phyloP scores from a whole-genome alignment of 108 stramenopile species.

The Cyclotella baltica region DNA sequence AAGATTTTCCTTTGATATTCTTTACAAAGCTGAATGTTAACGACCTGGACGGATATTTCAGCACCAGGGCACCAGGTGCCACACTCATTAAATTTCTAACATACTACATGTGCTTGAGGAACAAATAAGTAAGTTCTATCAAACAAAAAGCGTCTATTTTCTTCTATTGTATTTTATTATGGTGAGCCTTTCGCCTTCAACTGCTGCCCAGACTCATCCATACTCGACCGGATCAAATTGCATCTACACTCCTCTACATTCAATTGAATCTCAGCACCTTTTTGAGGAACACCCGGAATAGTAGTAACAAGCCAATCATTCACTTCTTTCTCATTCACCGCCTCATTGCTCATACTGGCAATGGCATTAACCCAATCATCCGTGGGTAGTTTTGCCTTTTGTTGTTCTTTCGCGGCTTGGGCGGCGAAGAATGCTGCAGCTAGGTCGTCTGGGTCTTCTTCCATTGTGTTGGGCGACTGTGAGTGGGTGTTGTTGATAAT shows the following conservation, averaged over 20 bases:
- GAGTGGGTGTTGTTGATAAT: no score
- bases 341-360: neutral
- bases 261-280: neutral
- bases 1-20: no score
- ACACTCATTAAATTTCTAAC: no score
- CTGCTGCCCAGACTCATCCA: no score
- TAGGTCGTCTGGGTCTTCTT: slow-evolving; percentile 40
- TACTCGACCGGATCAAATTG: neutral
- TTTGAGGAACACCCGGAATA: neutral
- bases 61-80: no score
- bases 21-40: no score
- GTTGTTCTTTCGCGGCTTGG: slow-evolving; percentile 36
- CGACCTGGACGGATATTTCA: no score
- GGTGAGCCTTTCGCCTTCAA: no score
- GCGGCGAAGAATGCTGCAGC: slow-evolving; percentile 47
- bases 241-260: neutral
- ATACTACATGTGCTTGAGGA: no score
- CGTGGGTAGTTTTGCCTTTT: slow-evolving; percentile 33
- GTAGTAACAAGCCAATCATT: slow-evolving; percentile 5
- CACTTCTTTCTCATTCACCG: neutral
- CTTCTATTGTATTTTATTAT: neutral
- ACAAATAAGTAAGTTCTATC: no score
- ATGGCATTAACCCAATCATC: slow-evolving; percentile 43
- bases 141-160: neutral
- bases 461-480: slow-evolving; percentile 8